These are phyloP conservation scores for Passiflora organensis DNA, from an alignment of 345 rosid genomes.

Conservation along the genomic window DNA sequence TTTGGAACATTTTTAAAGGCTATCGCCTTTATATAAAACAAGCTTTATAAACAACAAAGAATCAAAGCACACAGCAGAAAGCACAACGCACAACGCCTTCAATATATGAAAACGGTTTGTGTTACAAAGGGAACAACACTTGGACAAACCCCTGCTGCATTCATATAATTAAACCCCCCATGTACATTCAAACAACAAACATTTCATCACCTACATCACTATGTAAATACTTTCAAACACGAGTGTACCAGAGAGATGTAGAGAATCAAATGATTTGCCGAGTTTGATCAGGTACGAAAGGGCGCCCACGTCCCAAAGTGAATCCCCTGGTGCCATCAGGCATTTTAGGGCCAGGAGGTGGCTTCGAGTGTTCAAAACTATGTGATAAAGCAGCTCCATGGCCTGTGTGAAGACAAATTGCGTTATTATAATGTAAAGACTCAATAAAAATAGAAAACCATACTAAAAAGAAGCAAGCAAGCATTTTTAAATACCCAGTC, in stretches of 20 bases:
- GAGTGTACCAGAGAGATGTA: background rate
- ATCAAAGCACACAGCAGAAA: too few species aligned
- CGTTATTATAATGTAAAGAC: background rate
- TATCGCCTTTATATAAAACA: too few species aligned
- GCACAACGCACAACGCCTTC: too few species aligned
- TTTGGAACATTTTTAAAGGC: too few species aligned
- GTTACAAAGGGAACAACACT: too few species aligned
- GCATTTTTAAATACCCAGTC: conserved; percentile 37
- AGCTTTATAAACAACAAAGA: too few species aligned
- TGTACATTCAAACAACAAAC: background rate
- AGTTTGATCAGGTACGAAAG: conserved; percentile 22
- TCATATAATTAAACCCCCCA: too few species aligned
- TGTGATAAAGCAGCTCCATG: conserved; percentile 57
- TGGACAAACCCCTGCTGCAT: too few species aligned
- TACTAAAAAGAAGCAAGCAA: background rate
- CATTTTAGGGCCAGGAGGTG: conserved; percentile 93
- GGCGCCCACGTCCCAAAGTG: conserved; percentile 84
- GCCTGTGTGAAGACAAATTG: conserved; percentile 29
- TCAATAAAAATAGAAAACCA: background rate
- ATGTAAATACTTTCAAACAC: background rate
- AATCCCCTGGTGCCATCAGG: conserved; percentile 29
- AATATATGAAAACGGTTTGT: too few species aligned
- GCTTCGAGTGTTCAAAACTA: conserved; percentile 50
- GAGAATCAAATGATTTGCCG: conserved; percentile 4
- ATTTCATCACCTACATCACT: background rate